Evolutionary conservation across 2,329 filamentous ascomycete genomes (phyloP).

Genomic region (Aspergillus japonicus): DNA sequence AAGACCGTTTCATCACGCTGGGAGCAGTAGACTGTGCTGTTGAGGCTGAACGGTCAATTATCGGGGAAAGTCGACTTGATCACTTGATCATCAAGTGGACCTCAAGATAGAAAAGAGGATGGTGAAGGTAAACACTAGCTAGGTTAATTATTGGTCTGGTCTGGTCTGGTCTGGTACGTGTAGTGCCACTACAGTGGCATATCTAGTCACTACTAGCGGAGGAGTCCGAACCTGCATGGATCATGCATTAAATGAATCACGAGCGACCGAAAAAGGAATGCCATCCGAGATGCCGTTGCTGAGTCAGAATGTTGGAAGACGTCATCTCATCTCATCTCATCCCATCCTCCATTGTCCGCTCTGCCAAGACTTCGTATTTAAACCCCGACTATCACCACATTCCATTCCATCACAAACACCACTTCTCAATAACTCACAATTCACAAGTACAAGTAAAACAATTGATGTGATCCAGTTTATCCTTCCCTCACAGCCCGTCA

Average conservation of each 20-base stretch:
- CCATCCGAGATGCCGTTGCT: neutral
- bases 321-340: neutral
- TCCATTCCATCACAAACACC: neutral
- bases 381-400: no score
- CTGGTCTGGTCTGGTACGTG: no score
- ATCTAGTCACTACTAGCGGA: no score
- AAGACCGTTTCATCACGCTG: conserved; percentile 25
- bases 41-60: neutral
- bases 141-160: no score
- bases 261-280: neutral
- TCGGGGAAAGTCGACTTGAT: no score
- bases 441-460: no score
- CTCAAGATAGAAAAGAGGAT: neutral
- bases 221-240: neutral
- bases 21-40: conserved; percentile 14
- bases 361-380: neutral
- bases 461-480: no score
- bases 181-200: no score
- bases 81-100: no score
- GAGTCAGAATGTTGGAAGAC: neutral
- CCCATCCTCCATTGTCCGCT: neutral
- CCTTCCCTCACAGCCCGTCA: neutral
- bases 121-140: neutral
- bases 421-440: neutral
- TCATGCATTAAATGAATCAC: neutral